Conservation (phyloP, 805 yeast genomes). For the Vanderwaltozyma yarrowii region DNA sequence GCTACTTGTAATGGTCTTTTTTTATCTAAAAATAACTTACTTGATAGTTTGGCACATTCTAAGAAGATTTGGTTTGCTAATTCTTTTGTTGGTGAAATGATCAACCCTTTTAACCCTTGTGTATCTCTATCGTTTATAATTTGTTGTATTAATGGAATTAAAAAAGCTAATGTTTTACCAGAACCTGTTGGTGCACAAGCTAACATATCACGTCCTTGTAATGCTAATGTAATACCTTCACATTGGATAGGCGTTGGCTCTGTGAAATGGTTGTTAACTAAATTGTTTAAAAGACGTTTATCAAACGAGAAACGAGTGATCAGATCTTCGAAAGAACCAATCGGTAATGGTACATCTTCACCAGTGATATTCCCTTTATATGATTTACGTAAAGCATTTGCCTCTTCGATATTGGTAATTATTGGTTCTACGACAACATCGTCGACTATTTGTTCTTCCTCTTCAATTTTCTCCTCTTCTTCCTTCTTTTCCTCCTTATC, state of each 20-base stretch:
- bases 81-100: conserved; percentile 92
- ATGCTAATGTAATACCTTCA: conserved; percentile 71
- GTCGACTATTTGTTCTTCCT: neutral
- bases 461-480: conserved; percentile 18
- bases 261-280: conserved; percentile 59
- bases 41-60: conserved; percentile 51
- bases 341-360: conserved; percentile 79
- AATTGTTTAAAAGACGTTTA: conserved; percentile 41
- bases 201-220: conserved; percentile 63
- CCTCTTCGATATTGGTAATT: conserved; percentile 48
- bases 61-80: conserved; percentile 76
- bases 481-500: conserved; percentile 23
- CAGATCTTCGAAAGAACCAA: conserved; percentile 81
- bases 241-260: conserved; percentile 92
- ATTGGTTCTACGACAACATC: conserved; percentile 23
- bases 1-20: conserved; percentile 45
- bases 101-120: conserved; percentile 56
- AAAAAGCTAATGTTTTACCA: conserved; percentile 89
- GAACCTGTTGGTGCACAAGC: conserved; percentile 99
- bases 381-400: conserved; percentile 46
- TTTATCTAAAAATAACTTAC: conserved; percentile 33
- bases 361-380: conserved; percentile 69
- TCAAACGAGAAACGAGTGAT: conserved; percentile 57
- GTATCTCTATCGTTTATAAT: conserved; percentile 24
- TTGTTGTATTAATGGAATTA: conserved; percentile 59